phyloP scores from a whole-genome alignment of 176 grass and related monocot species.

The Cenchrus americanus region DNA sequence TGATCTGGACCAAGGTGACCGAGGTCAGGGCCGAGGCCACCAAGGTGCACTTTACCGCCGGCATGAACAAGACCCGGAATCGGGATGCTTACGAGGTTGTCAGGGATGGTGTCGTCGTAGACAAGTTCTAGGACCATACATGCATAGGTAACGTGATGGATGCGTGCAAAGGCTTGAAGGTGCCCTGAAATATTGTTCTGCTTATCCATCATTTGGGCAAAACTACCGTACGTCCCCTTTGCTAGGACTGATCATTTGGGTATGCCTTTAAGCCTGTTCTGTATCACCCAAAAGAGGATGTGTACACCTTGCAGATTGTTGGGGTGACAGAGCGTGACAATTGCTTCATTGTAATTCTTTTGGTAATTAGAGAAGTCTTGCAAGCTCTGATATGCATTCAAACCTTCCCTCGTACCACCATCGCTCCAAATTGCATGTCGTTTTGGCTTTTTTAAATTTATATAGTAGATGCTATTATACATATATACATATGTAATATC shows the following conservation, averaged over 20 bases:
- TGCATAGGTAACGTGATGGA: neutral
- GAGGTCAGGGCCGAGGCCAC: constrained; percentile 57
- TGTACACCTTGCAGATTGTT: constrained; percentile 9
- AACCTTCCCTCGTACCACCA: too few relatives aligned
- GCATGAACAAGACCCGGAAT: constrained; percentile 70
- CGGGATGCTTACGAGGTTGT: constrained; percentile 79
- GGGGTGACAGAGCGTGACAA: too few relatives aligned
- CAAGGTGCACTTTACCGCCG: constrained; percentile 70
- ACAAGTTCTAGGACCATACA: constrained; percentile 69
- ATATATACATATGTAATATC: too few relatives aligned
- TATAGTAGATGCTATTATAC: too few relatives aligned
- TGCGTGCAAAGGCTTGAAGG: neutral
- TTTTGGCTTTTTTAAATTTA: too few relatives aligned
- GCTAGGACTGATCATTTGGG: neutral
- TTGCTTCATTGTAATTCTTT: too few relatives aligned
- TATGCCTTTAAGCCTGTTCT: neutral
- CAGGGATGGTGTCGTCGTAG: constrained; percentile 62
- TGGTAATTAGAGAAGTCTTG: too few relatives aligned
- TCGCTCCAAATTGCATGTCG: too few relatives aligned
- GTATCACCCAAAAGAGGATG: neutral
- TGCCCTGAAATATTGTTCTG: neutral
- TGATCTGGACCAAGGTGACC: constrained; percentile 79
- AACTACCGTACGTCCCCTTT: neutral
- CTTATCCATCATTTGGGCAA: neutral
- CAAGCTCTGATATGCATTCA: too few relatives aligned